Evolutionary conservation across 805 yeast genomes (phyloP), one percentile per base, ranked within the genome.

Genomic region (Lachancea fermentati): DNA sequence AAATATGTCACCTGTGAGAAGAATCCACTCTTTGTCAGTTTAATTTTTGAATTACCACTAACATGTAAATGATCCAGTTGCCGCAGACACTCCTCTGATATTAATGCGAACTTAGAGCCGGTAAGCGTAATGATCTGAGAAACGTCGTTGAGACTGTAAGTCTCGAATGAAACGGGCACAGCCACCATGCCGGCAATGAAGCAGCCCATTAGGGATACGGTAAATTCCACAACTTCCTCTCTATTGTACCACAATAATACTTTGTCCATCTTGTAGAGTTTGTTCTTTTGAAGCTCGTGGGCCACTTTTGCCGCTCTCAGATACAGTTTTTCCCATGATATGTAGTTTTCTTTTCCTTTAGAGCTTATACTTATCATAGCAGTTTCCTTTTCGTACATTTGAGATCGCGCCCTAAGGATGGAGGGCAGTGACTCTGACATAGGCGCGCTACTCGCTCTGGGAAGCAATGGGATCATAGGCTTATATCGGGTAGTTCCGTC

Each of bases 121-220:
- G 97, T 85, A 24, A 75, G 69, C 32, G 73, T 74, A 61, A 89
- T 76, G 25, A 89, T 82, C 45, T 78, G 79, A 11, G 77, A 71
- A 45, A 88, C 78, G 47, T 88, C 96, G 31, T 68, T 68, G 19
- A 80, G 64, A 3, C 61, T 49, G 24, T 82, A 81, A 19, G 78
- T 73, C 39, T 79, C 84, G 43, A 87, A 80, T 39, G 85, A 85
- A 31, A 93, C 78, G 0, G 98, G 98, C 4, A 93, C 91, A 0
- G 97, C 97, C 2, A 93, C 89, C 34, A 87, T 83, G 2, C 95
- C 96, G 1, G 97, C 95, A 42, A 91, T 67, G 49, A 91, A 85
- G 57, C 97, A 89, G 5, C 96, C 98, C 58, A 87, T 75, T 15
- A 93, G 60, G 0, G 97, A 94, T 1, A 85, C 76, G 0, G 85